Base-by-base conservation (phyloP, 1,139 yeast species). In the Geotrichum fermentans region DNA sequence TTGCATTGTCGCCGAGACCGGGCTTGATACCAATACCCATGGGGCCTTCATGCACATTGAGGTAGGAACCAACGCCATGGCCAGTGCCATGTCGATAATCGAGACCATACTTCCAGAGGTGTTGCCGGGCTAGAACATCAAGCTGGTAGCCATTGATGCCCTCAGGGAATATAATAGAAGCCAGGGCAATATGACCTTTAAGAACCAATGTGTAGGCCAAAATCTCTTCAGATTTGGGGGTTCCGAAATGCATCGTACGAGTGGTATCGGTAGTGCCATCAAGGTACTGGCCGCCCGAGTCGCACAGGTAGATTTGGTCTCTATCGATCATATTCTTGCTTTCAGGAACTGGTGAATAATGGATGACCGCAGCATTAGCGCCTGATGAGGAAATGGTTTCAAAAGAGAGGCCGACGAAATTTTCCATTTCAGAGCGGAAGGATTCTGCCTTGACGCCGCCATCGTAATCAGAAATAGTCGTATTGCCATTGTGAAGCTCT, bases 191-290 rank as follows among this genome's bases (percentile, higher is more conserved):
- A 60, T 90, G 88, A 6, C 98, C 98, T 71, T 92, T 90, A 58
- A 94, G 77, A 2, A 94, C 99, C 42, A 85, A 71, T 0, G 99
- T 92, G 67, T 88, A 92, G 13, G 51, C 47, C 53, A 87, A 83
- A 50, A 74, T 74, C 40, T 74, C 74, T 64, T 92, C 89, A 49
- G 82, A 87, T 3, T 66, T 64, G 0, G 79, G 67, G 20, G 97
- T 97, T 2, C 82, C 80, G 62, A 86, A 83, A 66, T 92, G 97
- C 40, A 87, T 64, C 0, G 98, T 92, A 67, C 99, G 80, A 2
- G 99, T 92, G n/a, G 92, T 86, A 67, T 92, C 98, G 0, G 98
- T 92, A 1, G 98, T 92, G 30, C 98, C 99, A 56, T 90, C 96
- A 46, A 82, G 69, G 63, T 85, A 94, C 64, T 94, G 99, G 2